A percentile compares a stretch with the other conserved stretches of the same genome.
Evolutionary conservation across 2,329 filamentous ascomycete species (phyloP).

Genomic region (Chaetomium sp.): DNA sequence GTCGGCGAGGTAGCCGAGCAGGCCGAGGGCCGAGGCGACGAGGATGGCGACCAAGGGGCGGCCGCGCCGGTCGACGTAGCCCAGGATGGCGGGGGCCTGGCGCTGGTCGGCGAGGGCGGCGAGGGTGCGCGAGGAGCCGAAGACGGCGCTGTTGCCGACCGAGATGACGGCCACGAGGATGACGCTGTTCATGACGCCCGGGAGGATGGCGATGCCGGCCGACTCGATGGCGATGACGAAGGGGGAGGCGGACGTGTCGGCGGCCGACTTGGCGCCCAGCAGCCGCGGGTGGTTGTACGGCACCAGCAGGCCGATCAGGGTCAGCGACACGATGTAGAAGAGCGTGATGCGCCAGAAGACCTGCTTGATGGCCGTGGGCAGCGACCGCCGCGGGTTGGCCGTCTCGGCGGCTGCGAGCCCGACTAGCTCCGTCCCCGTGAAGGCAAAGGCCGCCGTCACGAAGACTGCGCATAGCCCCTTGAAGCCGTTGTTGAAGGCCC

Average conservation of each 20-base stretch:
- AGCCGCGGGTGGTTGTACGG: constrained; percentile 69
- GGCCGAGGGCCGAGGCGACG: constrained; percentile 66
- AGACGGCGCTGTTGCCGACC: constrained; percentile 89
- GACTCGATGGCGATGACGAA: constrained; percentile 92
- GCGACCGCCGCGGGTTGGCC: constrained; percentile 74
- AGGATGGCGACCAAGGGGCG: constrained; percentile 75
- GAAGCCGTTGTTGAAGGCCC: constrained; percentile 83
- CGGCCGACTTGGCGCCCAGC: constrained; percentile 57
- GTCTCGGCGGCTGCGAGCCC: constrained; percentile 78
- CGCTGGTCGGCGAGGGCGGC: constrained; percentile 86
- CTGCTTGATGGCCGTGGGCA: constrained; percentile 87
- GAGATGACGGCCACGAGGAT: constrained; percentile 89
- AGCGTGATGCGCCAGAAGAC: constrained; percentile 93
- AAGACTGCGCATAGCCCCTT: constrained; percentile 80
- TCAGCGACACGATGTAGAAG: constrained; percentile 85
- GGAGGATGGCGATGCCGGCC: constrained; percentile 77
- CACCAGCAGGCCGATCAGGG: constrained; percentile 79
- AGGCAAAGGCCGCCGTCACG: constrained; percentile 75
- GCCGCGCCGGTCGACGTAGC: constrained; percentile 80
- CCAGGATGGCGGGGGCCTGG: constrained; percentile 75
- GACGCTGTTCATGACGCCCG: constrained; percentile 91
- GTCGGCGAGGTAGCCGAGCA: constrained; percentile 77
- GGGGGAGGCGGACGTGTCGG: constrained; percentile 75
- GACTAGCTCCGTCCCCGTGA: constrained; percentile 74
- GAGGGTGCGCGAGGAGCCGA: constrained; percentile 86